Base-by-base conservation (phyloP, 2,329 filamentous ascomycete genomes). In the Trichoderma sp. region DNA sequence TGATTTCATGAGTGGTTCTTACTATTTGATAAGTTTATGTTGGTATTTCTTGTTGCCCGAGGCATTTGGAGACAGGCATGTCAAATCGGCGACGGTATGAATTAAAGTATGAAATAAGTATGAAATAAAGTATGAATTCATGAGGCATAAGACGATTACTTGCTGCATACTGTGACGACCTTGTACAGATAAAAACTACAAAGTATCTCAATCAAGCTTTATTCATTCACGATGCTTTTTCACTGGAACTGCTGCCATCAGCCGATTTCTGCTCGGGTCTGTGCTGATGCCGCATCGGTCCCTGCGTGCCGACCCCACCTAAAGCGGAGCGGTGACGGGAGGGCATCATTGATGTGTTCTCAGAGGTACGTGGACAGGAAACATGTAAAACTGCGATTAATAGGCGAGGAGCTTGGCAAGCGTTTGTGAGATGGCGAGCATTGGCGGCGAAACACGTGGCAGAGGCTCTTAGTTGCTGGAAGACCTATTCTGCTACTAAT, bases 401-500 rank as follows among this genome's bases (percentile, higher is more conserved):
- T 49, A 24, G 46, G 46, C 46, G n/a, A 43, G 7, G 16, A n/a
- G 39, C 39, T 37, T 32, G 43, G 8, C 28, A 51, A 52, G 30
- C 30, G 6, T 46, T 26, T 39, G n/a, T 24, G 30, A 28, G 32
- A 59, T 60, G 43, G 21, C 39, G 26, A 59, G 65, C 66, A 2
- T 59, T 30, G 51, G 51, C 51, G 63, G 58, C 26, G 8, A 51
- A 51, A 68, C 66, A 68, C 59, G 66, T 68, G 66, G 58, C 65
- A n/a, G 52, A 58, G 30, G 28, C 59, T 34, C 4, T 5, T 34
- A 49, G 18, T 43, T 18, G 30, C 18, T n/a, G 6, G 39, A 43
- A 43, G 16, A 43, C 4, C 8, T n/a, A 4, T n/a, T n/a, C 16
- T 24, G 1, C n/a, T 24, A n/a, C n/a, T 24, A 5, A 8, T 46